phyloP scores from a whole-genome alignment of 2,329 filamentous ascomycete species.

The Fusarium brachygibbosum region DNA sequence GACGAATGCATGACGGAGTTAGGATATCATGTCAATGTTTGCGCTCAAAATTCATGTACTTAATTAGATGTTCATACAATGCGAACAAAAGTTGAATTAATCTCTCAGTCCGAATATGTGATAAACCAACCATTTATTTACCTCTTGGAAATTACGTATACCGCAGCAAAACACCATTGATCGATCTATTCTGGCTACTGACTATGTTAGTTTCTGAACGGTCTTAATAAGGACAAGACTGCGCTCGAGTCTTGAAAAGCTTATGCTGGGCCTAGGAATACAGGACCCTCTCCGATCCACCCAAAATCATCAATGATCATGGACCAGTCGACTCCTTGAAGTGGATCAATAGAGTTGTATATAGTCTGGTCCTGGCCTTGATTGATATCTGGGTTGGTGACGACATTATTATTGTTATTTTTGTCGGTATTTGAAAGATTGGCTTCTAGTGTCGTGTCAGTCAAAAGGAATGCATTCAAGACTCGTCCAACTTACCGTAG shows the following conservation, averaged over 20 bases:
- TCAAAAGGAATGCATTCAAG: not conserved
- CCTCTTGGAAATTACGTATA: not conserved
- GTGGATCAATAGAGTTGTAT: conserved; percentile 50
- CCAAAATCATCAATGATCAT: conserved; percentile 66
- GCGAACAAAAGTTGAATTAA: conserved; percentile 16
- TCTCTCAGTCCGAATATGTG: not conserved
- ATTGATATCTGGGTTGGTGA: conserved; percentile 14
- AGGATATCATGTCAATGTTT: conserved; percentile 5
- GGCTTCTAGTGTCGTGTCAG: conserved; percentile 8
- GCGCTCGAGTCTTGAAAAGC: not conserved
- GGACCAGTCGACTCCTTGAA: conserved; percentile 64
- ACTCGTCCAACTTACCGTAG: conserved; percentile 46
- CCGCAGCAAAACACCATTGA: not conserved
- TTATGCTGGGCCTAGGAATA: conserved; percentile 51
- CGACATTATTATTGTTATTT: not conserved
- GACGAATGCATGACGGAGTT: conserved; percentile 41
- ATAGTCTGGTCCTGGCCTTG: conserved; percentile 36
- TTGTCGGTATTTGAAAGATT: not conserved
- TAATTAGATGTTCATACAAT: conserved; percentile 18
- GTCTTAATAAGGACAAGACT: too few species aligned
- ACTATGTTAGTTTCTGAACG: not conserved
- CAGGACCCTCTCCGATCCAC: conserved; percentile 54
- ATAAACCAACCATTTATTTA: not conserved
- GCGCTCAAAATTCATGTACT: conserved; percentile 26
- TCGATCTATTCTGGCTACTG: not conserved